phyloP scores from a whole-genome alignment of 169 alveolate species.

The Cryptosporidium muris region DNA sequence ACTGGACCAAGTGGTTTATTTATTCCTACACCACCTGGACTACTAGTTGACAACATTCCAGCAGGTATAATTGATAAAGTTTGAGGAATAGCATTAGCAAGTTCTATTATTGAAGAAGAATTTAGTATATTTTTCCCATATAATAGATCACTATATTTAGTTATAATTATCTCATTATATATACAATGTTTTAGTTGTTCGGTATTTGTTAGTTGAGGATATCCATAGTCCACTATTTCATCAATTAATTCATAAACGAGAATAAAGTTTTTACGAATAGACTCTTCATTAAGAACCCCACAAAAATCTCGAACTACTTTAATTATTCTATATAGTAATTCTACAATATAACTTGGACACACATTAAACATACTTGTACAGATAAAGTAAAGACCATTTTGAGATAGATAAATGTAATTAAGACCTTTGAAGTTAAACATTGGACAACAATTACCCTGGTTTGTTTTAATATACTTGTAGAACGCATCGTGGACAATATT shows the following conservation, averaged over 20 bases:
- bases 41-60: constrained; percentile 33
- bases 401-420: constrained; percentile 85
- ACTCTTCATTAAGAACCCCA: constrained; percentile 97
- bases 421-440: constrained; percentile 86
- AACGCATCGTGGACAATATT: constrained; percentile 85
- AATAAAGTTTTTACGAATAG: constrained; percentile 94
- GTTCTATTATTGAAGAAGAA: constrained; percentile 22
- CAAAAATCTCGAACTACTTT: constrained; percentile 91
- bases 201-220: constrained; percentile 92
- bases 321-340: constrained; percentile 85
- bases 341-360: constrained; percentile 92
- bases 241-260: constrained; percentile 96
- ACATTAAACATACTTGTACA: constrained; percentile 89
- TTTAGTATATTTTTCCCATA: constrained; percentile 47
- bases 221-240: constrained; percentile 95
- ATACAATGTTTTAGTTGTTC: constrained; percentile 88
- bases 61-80: constrained; percentile 53
- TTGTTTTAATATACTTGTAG: constrained; percentile 88
- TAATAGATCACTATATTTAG: constrained; percentile 47
- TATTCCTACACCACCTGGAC: background rate
- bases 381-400: constrained; percentile 83
- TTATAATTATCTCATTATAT: constrained; percentile 72
- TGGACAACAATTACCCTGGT: constrained; percentile 84
- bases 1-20: background rate
- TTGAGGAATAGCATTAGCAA: constrained; percentile 41